Conservation (phyloP, 305 asterid species). For the Caryopteris hybrid region DNA sequence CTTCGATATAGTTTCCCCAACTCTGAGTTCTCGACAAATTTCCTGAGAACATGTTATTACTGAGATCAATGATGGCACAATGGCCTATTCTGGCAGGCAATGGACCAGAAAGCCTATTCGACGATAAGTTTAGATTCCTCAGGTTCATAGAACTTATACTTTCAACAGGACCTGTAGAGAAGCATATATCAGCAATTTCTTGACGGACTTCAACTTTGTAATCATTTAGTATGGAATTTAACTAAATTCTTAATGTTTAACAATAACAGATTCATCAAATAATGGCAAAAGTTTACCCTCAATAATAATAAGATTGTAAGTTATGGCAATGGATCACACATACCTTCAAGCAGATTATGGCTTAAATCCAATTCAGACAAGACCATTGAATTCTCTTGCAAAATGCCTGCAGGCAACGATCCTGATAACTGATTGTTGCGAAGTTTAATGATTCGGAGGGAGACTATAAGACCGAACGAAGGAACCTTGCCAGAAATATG, state of each 20-base stretch:
- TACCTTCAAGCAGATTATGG: constrained; percentile 78
- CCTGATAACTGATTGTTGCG: constrained; percentile 62
- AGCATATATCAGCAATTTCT: constrained; percentile 6
- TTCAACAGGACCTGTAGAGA: constrained; percentile 63
- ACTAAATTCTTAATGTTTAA: not conserved
- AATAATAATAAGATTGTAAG: too few species aligned
- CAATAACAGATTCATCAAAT: not conserved
- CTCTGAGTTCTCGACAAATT: constrained; percentile 57
- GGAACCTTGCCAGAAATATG: constrained; percentile 62
- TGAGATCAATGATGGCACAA: constrained; percentile 67
- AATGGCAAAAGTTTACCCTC: too few species aligned
- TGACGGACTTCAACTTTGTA: not conserved
- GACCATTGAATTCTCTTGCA: constrained; percentile 78
- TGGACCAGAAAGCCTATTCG: constrained; percentile 65
- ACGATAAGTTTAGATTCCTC: constrained; percentile 61
- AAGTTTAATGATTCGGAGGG: constrained; percentile 64
- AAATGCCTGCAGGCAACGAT: constrained; percentile 70
- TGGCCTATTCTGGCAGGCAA: constrained; percentile 63
- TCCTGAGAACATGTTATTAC: constrained; percentile 66
- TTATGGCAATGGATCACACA: too few species aligned
- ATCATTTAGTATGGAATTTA: not conserved
- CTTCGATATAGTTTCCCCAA: constrained; percentile 80
- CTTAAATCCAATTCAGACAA: constrained; percentile 79
- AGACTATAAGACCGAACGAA: constrained; percentile 64
- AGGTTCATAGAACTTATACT: constrained; percentile 51